A percentile compares a stretch with the other conserved stretches of the same genome.
phyloP scores from a whole-genome alignment of 768 basidiomycete genomes.

The Leccinum subtestaceum region DNA sequence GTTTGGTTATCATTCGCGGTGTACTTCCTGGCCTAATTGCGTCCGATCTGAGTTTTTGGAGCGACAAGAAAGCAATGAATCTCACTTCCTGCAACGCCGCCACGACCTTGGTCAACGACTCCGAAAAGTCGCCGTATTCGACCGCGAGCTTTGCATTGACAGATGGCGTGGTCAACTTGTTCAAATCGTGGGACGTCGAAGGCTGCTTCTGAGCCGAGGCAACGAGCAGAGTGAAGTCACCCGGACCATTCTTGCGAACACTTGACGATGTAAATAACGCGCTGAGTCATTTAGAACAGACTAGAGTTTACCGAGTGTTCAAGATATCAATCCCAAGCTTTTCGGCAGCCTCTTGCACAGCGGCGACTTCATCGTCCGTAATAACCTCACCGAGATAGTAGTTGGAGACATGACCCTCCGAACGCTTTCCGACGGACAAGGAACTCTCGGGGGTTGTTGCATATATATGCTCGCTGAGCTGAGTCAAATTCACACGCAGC shows the following conservation, averaged over 20 bases:
- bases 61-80: not conserved
- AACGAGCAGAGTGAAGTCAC: slow-evolving; percentile 67
- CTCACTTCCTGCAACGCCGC: slow-evolving; percentile 57
- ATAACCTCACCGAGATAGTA: slow-evolving; percentile 79
- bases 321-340: slow-evolving; percentile 70
- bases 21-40: slow-evolving; percentile 63
- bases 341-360: slow-evolving; percentile 74
- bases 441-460: slow-evolving; percentile 58
- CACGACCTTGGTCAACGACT: slow-evolving; percentile 50
- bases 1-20: slow-evolving; percentile 70
- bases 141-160: slow-evolving; percentile 54
- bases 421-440: slow-evolving; percentile 78
- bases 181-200: slow-evolving; percentile 44
- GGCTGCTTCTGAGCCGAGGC: slow-evolving; percentile 59
- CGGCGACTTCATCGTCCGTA: slow-evolving; percentile 74
- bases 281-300: not conserved
- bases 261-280: slow-evolving; percentile 35
- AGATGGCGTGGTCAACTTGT: slow-evolving; percentile 45
- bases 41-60: not conserved
- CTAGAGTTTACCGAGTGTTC: slow-evolving; percentile 65
- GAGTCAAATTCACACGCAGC: slow-evolving; percentile 2
- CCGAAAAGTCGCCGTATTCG: slow-evolving; percentile 74
- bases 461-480: slow-evolving; percentile 80
- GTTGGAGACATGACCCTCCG: slow-evolving; percentile 74
- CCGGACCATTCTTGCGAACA: slow-evolving; percentile 63